Evolutionary conservation across 2,329 filamentous ascomycete species (phyloP).

Genomic region (Sarocladiaceae sp.): DNA sequence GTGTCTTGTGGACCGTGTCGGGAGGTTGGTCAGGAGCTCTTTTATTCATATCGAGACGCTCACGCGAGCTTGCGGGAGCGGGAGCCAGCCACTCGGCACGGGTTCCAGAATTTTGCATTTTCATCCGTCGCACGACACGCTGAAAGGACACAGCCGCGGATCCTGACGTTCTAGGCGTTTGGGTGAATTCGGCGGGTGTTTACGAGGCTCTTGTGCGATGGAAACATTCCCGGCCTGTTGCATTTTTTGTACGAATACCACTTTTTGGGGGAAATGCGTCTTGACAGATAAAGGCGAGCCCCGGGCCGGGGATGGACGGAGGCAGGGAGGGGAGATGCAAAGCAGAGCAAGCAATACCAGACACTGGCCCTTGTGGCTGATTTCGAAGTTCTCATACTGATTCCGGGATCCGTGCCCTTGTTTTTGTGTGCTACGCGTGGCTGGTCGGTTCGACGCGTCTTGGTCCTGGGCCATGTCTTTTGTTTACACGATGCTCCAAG

Average conservation of each 20-base stretch:
- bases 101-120: constrained; percentile 1
- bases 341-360: constrained; percentile 7
- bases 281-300: neutral
- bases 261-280: neutral
- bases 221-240: constrained; percentile 4
- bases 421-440: neutral
- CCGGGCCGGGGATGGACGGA: constrained; percentile 5
- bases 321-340: constrained; percentile 4
- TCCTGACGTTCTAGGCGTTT: neutral
- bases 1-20: constrained; percentile 3
- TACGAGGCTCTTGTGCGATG: constrained; percentile 1
- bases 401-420: neutral
- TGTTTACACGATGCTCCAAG: neutral
- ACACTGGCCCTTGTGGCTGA: constrained; percentile 3
- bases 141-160: neutral
- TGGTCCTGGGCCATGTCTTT: constrained; percentile 2
- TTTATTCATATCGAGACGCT: neutral
- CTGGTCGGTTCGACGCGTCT: neutral
- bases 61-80: neutral
- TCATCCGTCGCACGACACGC: constrained; percentile 3
- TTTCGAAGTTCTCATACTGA: neutral
- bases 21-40: neutral
- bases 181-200: neutral
- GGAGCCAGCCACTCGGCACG: neutral
- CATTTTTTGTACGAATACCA: constrained; percentile 6